Conservation (phyloP, 164 flowering plant genomes). For the Annona squamosa region DNA sequence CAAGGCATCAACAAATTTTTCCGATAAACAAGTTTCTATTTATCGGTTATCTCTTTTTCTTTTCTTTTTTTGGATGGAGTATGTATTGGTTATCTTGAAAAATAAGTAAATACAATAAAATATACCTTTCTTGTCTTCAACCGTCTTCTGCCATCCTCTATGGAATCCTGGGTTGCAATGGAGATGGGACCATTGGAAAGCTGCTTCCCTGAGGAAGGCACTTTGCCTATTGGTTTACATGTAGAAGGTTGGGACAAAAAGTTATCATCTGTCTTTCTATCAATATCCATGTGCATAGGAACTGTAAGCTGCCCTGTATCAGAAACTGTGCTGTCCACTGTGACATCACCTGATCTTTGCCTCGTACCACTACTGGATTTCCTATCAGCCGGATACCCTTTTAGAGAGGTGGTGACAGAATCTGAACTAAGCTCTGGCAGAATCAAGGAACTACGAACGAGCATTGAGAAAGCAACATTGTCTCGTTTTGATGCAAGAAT, state of each 20-base stretch:
- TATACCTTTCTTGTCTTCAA: constrained; percentile 53
- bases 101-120: background rate
- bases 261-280: constrained; percentile 65
- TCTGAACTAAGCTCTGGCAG: constrained; percentile 83
- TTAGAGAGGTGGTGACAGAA: constrained; percentile 86
- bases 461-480: constrained; percentile 46
- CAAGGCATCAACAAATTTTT: background rate
- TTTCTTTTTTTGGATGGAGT: background rate
- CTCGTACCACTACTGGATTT: constrained; percentile 62
- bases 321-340: constrained; percentile 67
- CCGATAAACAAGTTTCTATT: background rate
- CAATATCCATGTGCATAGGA: constrained; percentile 47
- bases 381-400: constrained; percentile 47
- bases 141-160: constrained; percentile 39
- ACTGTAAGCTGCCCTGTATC: constrained; percentile 39
- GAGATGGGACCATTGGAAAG: constrained; percentile 49
- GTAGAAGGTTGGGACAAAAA: constrained; percentile 39
- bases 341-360: constrained; percentile 79
- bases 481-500: constrained; percentile 71
- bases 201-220: constrained; percentile 62
- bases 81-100: background rate
- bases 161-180: constrained; percentile 24
- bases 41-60: background rate
- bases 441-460: constrained; percentile 44
- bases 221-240: constrained; percentile 33